Percentiles rank a stretch among this genome's conserved stretches.
phyloP scores from a whole-genome alignment of 2,329 filamentous ascomycete species.

The Ophiostoma tasmaniense region DNA sequence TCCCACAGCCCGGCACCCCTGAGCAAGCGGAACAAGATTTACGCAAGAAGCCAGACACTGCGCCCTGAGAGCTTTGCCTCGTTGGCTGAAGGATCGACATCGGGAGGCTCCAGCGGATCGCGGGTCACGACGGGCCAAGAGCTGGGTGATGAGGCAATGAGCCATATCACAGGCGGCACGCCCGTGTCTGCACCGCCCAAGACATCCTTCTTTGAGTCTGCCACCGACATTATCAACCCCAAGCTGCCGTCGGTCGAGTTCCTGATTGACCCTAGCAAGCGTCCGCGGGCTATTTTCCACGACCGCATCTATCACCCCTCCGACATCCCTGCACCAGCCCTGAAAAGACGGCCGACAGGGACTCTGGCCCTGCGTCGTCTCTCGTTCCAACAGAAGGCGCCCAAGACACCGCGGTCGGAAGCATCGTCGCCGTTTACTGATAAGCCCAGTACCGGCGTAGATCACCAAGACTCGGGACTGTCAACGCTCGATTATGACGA shows the following conservation, averaged over 20 bases:
- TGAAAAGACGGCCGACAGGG: constrained; percentile 41
- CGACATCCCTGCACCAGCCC: constrained; percentile 78
- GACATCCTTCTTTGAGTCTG: constrained; percentile 91
- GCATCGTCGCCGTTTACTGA: constrained; percentile 8
- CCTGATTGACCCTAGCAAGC: constrained; percentile 70
- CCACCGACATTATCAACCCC: constrained; percentile 84
- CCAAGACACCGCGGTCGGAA: constrained; percentile 13
- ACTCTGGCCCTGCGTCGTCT: constrained; percentile 26
- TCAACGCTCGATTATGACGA: constrained; percentile 47
- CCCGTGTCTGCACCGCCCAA: constrained; percentile 64
- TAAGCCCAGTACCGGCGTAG: constrained; percentile 20
- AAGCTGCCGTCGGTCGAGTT: constrained; percentile 75
- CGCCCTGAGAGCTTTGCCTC: constrained; percentile 32
- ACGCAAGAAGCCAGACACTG: constrained; percentile 70
- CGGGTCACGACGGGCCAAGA: constrained; percentile 45
- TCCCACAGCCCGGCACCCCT: constrained; percentile 6
- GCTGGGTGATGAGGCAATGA: constrained; percentile 22
- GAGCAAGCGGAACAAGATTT: constrained; percentile 58
- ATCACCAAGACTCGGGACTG: constrained; percentile 36
- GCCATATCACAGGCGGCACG: constrained; percentile 27
- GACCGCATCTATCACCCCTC: constrained; percentile 89
- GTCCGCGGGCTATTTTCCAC: constrained; percentile 89
- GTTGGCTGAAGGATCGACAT: constrained; percentile 25
- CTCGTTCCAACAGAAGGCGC: constrained; percentile 15
- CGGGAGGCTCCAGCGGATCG: constrained; percentile 23